Evolutionary conservation across 1,139 yeast species (phyloP).

Genomic region (Kurtzmaniella quercitrusa): DNA sequence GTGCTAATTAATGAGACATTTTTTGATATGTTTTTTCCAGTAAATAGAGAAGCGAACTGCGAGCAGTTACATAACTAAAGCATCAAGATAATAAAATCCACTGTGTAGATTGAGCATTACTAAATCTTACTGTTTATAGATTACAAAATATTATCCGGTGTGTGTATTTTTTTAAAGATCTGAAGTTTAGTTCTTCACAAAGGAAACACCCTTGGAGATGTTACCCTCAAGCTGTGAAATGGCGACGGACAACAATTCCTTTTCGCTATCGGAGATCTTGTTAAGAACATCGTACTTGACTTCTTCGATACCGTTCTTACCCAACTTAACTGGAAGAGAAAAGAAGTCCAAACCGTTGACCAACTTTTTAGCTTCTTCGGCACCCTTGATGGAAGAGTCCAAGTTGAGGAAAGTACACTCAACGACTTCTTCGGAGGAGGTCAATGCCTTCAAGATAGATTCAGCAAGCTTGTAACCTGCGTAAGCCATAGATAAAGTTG

Average conservation of each 20-base stretch:
- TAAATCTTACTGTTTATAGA: too few species aligned
- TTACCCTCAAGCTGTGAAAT: conserved; percentile 51
- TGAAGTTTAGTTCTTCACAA: conserved; percentile 32
- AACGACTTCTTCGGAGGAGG: conserved; percentile 24
- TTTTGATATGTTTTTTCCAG: too few species aligned
- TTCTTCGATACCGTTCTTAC: conserved; percentile 39
- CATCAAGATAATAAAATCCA: too few species aligned
- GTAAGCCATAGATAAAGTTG: conserved; percentile 74
- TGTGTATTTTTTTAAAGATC: neutral
- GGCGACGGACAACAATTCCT: conserved; percentile 46
- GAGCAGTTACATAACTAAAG: too few species aligned
- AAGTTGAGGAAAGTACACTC: conserved; percentile 62
- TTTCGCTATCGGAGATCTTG: conserved; percentile 36
- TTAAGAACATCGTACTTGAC: conserved; percentile 34
- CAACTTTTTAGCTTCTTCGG: conserved; percentile 39
- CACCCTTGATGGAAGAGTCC: conserved; percentile 34
- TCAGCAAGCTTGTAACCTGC: conserved; percentile 71
- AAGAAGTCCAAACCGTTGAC: conserved; percentile 49
- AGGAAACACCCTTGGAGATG: conserved; percentile 57
- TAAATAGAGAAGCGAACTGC: too few species aligned
- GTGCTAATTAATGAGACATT: too few species aligned
- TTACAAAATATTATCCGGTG: neutral
- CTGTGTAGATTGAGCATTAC: too few species aligned
- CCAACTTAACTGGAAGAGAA: conserved; percentile 57
- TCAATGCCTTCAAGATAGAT: conserved; percentile 41